Evolutionary conservation across 441 rosid species (phyloP).

Genomic region (Adansonia gregorii): DNA sequence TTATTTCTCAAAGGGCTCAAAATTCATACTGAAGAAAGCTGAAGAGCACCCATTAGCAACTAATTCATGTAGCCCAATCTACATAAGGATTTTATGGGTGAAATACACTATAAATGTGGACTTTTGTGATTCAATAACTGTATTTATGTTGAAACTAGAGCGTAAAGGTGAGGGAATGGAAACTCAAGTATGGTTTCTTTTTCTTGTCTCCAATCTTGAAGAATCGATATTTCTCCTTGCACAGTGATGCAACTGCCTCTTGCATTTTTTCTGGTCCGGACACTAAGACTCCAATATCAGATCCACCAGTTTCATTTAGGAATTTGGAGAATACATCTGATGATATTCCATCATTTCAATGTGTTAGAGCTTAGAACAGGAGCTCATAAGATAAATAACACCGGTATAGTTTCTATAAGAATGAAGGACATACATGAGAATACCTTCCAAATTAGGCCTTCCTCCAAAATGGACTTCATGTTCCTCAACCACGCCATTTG

Average conservation of each 20-base stretch:
- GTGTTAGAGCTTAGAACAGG: slow-evolving; percentile 1
- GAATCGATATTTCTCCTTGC: slow-evolving; percentile 48
- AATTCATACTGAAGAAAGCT: slow-evolving; percentile 9
- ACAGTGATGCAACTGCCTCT: slow-evolving; percentile 60
- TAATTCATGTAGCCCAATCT: background rate
- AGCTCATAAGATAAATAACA: background rate
- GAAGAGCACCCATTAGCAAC: background rate
- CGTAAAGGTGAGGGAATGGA: slow-evolving; percentile 42
- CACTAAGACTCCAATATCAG: slow-evolving; percentile 66
- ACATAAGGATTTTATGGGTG: background rate
- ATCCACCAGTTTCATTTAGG: slow-evolving; percentile 46
- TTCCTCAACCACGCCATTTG: slow-evolving; percentile 39
- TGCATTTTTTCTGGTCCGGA: slow-evolving; percentile 84
- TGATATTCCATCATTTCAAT: slow-evolving; percentile 20
- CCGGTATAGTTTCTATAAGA: background rate
- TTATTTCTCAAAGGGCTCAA: background rate
- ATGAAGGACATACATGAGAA: background rate
- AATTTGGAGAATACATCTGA: slow-evolving; percentile 59
- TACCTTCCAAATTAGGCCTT: slow-evolving; percentile 82
- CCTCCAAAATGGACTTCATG: slow-evolving; percentile 67
- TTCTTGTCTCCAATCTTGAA: slow-evolving; percentile 33
- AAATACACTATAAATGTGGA: background rate
- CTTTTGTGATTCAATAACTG: background rate
- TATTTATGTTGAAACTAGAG: slow-evolving; percentile 10
- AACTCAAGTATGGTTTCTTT: slow-evolving; percentile 49